Conservation (phyloP, 2,329 filamentous ascomycete species). For the Teratosphaeria zuluensis region DNA sequence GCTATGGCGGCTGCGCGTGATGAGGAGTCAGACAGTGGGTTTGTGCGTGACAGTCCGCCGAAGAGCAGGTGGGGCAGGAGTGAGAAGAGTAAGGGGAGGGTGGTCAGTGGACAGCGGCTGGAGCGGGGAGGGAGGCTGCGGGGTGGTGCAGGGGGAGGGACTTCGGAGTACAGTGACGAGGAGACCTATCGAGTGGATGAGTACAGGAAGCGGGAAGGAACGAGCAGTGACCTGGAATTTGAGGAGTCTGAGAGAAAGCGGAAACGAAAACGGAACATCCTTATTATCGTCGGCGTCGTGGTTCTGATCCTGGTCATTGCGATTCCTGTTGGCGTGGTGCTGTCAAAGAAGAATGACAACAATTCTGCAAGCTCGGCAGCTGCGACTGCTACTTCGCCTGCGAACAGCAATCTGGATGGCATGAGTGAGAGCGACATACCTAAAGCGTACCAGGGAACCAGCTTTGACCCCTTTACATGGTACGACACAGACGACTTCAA, state of each 20-base stretch:
- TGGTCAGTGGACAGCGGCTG: conserved; percentile 38
- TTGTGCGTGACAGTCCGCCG: conserved; percentile 12
- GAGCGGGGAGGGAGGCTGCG: conserved; percentile 24
- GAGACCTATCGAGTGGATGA: conserved; percentile 31
- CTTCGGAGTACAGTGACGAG: conserved; percentile 27
- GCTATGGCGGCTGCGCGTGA: conserved; percentile 22
- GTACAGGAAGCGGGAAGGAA: conserved; percentile 30
- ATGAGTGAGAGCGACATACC: conserved; percentile 37
- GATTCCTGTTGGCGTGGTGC: conserved; percentile 37
- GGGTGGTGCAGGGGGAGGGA: not conserved
- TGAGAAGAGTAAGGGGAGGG: conserved; percentile 22
- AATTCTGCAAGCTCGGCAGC: conserved; percentile 15
- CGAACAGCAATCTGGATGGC: conserved; percentile 37
- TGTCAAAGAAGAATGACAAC: conserved; percentile 30
- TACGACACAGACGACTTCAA: conserved; percentile 87
- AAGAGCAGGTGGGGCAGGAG: not conserved
- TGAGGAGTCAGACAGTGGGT: conserved; percentile 8
- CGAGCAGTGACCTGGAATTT: conserved; percentile 26
- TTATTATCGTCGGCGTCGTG: conserved; percentile 30
- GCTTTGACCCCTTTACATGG: conserved; percentile 86
- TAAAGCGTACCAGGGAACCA: conserved; percentile 58
- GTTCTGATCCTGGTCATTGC: conserved; percentile 36
- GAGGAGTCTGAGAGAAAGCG: conserved; percentile 32
- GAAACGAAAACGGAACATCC: conserved; percentile 46
- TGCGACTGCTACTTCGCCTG: conserved; percentile 20